Percentiles rank a stretch among this genome's conserved stretches.
Conservation (phyloP, 2,329 filamentous ascomycete species). For the Purpureocillium takamizusanense region DNA sequence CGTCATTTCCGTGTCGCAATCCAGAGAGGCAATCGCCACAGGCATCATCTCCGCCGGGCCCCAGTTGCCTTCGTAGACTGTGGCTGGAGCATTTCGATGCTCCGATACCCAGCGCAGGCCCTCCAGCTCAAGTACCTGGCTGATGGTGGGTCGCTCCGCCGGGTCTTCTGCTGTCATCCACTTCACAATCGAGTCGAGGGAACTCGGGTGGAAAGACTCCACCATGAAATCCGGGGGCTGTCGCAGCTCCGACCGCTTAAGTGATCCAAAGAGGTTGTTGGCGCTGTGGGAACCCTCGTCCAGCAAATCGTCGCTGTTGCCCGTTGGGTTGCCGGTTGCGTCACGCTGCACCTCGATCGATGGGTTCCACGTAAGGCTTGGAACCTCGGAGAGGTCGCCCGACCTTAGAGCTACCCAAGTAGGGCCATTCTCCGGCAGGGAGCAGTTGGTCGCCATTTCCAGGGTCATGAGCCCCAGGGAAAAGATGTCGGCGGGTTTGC, state of each 20-base stretch:
- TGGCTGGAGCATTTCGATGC: conserved; percentile 78
- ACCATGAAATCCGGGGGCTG: conserved; percentile 82
- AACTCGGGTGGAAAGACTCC: conserved; percentile 60
- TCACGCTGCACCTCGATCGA: conserved; percentile 65
- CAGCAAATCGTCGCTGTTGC: conserved; percentile 24
- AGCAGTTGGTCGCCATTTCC: conserved; percentile 89
- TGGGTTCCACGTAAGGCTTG: conserved; percentile 75
- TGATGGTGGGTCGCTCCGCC: conserved; percentile 60
- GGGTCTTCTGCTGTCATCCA: conserved; percentile 83
- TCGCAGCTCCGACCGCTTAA: conserved; percentile 40
- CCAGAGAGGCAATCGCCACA: conserved; percentile 22
- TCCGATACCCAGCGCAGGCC: conserved; percentile 73
- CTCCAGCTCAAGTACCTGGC: conserved; percentile 62
- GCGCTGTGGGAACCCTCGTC: conserved; percentile 21
- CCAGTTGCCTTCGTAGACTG: conserved; percentile 93
- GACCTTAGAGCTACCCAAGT: conserved; percentile 86
- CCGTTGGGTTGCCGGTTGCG: conserved; percentile 44
- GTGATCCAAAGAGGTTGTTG: conserved; percentile 31
- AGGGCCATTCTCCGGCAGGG: conserved; percentile 84
- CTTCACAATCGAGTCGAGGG: conserved; percentile 74
- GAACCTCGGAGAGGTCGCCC: conserved; percentile 82
- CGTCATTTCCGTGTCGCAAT: conserved; percentile 49
- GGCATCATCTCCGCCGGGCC: conserved; percentile 57
- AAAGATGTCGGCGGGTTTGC: conserved; percentile 90
- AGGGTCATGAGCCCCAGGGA: conserved; percentile 89